Evolutionary conservation across 2,329 filamentous ascomycete species (phyloP).

Genomic region (Sclerotinia minor): DNA sequence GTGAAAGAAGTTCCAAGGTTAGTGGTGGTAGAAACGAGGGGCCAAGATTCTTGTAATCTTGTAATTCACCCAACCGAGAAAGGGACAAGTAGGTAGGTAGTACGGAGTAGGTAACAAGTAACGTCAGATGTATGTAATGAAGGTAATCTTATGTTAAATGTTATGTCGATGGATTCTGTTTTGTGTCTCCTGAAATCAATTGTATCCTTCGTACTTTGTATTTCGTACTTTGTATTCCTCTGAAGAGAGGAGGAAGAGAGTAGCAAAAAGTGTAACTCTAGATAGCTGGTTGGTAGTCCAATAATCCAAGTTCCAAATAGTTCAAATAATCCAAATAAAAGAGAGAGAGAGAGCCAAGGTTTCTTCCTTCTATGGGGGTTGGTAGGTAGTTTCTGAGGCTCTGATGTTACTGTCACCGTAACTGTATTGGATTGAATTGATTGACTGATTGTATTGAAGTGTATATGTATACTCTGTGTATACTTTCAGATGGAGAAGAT

Average conservation of each 20-base stretch:
- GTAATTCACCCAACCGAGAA: constrained; percentile 20
- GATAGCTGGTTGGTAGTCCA: neutral
- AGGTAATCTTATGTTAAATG: constrained; percentile 16
- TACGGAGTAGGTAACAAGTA: neutral
- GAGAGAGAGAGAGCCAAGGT: too few species aligned
- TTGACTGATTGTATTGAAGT: too few species aligned
- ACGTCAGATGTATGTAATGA: neutral
- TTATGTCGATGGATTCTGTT: constrained; percentile 3
- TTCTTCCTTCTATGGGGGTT: neutral
- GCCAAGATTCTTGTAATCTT: constrained; percentile 1
- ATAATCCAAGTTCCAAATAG: too few species aligned
- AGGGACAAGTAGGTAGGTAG: neutral
- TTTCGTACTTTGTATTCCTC: neutral
- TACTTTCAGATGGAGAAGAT: neutral
- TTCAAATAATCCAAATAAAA: neutral
- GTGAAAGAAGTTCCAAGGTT: constrained; percentile 27
- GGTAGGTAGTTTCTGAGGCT: neutral
- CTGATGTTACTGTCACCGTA: neutral
- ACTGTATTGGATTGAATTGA: neutral
- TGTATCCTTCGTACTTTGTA: neutral
- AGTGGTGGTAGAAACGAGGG: constrained; percentile 19
- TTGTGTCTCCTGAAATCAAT: constrained; percentile 9
- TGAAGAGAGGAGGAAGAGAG: neutral
- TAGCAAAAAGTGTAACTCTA: neutral
- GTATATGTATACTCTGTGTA: neutral